Evolutionary conservation across 345 rosid species (phyloP).

Genomic region (Chamaenerion angustifolium): DNA sequence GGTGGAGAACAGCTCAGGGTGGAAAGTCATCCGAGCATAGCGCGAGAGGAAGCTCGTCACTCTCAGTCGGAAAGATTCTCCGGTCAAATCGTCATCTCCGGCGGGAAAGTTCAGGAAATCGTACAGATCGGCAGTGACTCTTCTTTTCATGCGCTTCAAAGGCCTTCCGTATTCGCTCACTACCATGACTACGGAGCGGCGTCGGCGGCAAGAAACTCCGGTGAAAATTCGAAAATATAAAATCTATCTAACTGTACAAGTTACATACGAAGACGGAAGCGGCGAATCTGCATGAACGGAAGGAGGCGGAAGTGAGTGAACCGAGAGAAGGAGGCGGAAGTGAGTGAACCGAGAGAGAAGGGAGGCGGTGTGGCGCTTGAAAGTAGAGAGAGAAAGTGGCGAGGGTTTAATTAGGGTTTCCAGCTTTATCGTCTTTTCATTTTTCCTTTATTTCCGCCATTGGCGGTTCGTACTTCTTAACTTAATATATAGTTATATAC

Average conservation of each 20-base stretch:
- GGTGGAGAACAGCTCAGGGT: slow-evolving; percentile 37
- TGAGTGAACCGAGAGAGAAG: neutral
- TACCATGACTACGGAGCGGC: slow-evolving; percentile 4
- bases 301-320: neutral
- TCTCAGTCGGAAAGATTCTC: slow-evolving; percentile 28
- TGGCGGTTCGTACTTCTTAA: too few relatives aligned
- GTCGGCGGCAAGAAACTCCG: neutral
- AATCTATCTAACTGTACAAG: too few relatives aligned
- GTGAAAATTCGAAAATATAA: too few relatives aligned
- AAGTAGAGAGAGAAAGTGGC: too few relatives aligned
- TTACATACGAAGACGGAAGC: too few relatives aligned
- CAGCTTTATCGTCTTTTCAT: neutral
- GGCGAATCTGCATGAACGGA: neutral
- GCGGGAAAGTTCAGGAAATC: slow-evolving; percentile 33
- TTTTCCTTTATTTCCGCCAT: neutral
- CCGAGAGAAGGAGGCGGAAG: neutral
- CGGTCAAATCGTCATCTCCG: slow-evolving; percentile 3
- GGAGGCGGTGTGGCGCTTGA: neutral
- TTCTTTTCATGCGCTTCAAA: slow-evolving; percentile 31
- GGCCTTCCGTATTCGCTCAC: slow-evolving; percentile 24
- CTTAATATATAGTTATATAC: too few relatives aligned
- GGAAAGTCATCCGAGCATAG: slow-evolving; percentile 35
- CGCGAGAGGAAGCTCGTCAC: slow-evolving; percentile 29
- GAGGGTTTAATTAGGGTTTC: slow-evolving; percentile 1
- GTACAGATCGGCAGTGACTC: slow-evolving; percentile 41